Percentiles rank a stretch among this genome's conserved stretches.
Conservation (phyloP, 345 rosid species). For the Cardamine chenopodiifolia region DNA sequence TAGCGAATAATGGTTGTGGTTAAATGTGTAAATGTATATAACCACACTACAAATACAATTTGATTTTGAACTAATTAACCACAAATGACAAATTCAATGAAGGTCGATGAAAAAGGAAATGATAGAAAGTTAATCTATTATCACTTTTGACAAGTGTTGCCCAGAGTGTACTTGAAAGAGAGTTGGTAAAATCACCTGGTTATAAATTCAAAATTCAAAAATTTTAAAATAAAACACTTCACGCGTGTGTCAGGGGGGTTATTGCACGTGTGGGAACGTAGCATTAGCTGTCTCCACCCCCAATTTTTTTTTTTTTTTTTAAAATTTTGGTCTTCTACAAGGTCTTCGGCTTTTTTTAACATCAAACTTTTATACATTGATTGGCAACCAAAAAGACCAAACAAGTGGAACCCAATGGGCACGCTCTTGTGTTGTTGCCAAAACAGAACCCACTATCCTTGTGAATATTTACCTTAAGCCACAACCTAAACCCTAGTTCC, state of each 20-base stretch:
- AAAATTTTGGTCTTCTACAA: too few species aligned
- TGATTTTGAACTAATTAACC: neutral
- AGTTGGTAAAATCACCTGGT: neutral
- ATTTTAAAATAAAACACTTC: neutral
- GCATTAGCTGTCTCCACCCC: neutral
- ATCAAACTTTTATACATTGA: neutral
- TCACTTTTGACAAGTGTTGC: constrained; percentile 18
- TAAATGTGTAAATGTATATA: neutral
- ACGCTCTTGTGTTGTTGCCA: neutral
- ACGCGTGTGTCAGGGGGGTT: constrained; percentile 7
- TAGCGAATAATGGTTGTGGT: too few species aligned
- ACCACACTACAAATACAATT: neutral
- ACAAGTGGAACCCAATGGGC: neutral
- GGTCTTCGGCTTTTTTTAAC: neutral
- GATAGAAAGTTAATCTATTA: neutral
- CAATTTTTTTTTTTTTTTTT: neutral
- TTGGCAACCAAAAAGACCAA: neutral
- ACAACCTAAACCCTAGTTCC: neutral
- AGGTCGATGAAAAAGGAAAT: neutral
- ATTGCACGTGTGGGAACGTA: constrained; percentile 4
- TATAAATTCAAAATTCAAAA: neutral
- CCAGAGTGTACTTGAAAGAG: neutral
- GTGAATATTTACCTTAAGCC: neutral
- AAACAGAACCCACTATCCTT: neutral
- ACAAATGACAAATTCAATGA: neutral